Base-by-base conservation (phyloP, 2,329 filamentous ascomycete genomes). In the Colletotrichum lupini region DNA sequence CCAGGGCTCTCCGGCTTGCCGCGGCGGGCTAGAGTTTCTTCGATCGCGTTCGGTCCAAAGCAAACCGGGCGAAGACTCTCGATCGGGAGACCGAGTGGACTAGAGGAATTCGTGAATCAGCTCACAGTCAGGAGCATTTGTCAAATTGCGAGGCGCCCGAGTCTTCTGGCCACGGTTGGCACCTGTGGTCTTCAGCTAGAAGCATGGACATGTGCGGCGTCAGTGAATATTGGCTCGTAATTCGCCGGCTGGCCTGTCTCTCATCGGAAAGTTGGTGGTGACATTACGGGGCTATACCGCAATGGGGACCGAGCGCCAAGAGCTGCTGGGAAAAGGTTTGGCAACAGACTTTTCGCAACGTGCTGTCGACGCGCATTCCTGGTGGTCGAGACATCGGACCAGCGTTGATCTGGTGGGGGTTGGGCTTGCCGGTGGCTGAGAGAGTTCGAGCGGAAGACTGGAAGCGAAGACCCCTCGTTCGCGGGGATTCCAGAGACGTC, bases 301-400 rank as follows among this genome's bases (percentile, higher is more conserved):
- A 65, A 57, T 22, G 30, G 67, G 60, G 30, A 70, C 70, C 70
- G 70, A 73, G 70, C 49, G 70, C 70, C 70, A 73, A 73, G 70
- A 73, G 55, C 28, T 32, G 60, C 26, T 49, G 60, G 60, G 16
- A 11, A 49, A 28, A 52, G 32, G 11, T 35, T 58, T 61, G 22
- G 70, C 66, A 62, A 59, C 67, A 65, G 46, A 73, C 55, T 70
- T 64, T 70, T 63, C 30, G 11, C 70, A 73, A 73, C 70, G 70
- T 73, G 70, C 67, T 52, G 26, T 22, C 37, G 56, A 70, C 70
- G 28, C 60, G 60, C 70, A 70, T 60, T 70, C 70, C 70, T 67
- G 70, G 32, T 73, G 70, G 70, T 46, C 59, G 28, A 69, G 67
- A 57, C 30, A 64, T 42, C 59, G 30, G 46, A 24, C 56, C 49